phyloP scores from a whole-genome alignment of 305 asterid species.

The Fraxinus latifolia region DNA sequence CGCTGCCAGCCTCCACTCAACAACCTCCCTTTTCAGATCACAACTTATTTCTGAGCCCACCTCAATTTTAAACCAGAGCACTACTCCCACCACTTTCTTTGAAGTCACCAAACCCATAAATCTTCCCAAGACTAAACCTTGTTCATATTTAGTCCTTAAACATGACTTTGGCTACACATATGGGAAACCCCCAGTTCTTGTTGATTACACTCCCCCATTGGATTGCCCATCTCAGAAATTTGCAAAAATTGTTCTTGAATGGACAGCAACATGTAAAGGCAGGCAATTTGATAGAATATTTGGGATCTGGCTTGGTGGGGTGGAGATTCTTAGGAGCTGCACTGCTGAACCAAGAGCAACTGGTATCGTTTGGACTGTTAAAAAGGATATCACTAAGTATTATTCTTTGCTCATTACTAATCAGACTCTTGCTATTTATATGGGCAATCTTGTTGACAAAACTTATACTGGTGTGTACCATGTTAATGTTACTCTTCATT shows the following conservation, averaged over 20 bases:
- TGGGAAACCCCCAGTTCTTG: constrained; percentile 60
- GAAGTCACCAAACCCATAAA: constrained; percentile 74
- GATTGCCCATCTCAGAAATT: constrained; percentile 50
- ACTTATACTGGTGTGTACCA: constrained; percentile 84
- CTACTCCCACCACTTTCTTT: constrained; percentile 56
- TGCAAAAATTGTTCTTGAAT: constrained; percentile 58
- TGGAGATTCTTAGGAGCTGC: constrained; percentile 82
- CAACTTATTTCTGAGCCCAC: constrained; percentile 30
- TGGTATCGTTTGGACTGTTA: constrained; percentile 75
- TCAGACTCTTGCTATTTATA: constrained; percentile 62
- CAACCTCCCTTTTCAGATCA: constrained; percentile 36
- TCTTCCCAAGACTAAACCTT: constrained; percentile 61
- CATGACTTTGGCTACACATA: constrained; percentile 77
- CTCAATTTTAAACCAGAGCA: constrained; percentile 18
- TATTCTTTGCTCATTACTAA: constrained; percentile 50
- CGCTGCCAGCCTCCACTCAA: constrained; percentile 47
- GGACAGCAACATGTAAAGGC: constrained; percentile 76
- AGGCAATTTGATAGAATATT: constrained; percentile 82
- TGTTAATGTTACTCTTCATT: constrained; percentile 59
- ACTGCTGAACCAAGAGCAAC: constrained; percentile 73
- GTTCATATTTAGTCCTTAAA: constrained; percentile 51
- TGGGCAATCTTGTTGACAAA: constrained; percentile 65
- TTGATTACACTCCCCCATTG: constrained; percentile 58
- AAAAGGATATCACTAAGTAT: constrained; percentile 80
- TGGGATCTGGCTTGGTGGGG: constrained; percentile 92